Evolutionary conservation across 208 protist species (phyloP).

Genomic region (Wallacemonas collosoma): DNA sequence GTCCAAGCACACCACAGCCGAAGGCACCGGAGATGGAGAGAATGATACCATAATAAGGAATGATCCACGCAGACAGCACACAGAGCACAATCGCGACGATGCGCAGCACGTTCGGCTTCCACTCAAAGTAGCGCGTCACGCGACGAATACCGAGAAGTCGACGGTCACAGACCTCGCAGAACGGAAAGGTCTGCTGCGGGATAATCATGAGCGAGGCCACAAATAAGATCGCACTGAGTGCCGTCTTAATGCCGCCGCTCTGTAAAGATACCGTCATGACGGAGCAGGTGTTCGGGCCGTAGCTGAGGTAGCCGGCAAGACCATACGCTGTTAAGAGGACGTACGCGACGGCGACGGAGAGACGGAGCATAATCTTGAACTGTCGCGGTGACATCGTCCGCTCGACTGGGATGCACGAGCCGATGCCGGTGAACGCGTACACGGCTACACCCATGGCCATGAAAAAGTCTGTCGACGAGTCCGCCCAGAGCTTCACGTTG

Average conservation of each 20-base stretch:
- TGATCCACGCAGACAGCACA: slow-evolving; percentile 40
- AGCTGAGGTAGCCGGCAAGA: slow-evolving; percentile 46
- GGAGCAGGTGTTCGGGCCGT: slow-evolving; percentile 54
- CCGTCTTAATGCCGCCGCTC: slow-evolving; percentile 38
- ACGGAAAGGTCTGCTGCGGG: slow-evolving; percentile 52
- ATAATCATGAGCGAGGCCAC: slow-evolving; percentile 53
- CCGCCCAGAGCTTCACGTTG: slow-evolving; percentile 36
- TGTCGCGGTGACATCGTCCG: slow-evolving; percentile 41
- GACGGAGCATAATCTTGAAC: slow-evolving; percentile 42
- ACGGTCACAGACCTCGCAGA: slow-evolving; percentile 54
- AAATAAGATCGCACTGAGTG: slow-evolving; percentile 55
- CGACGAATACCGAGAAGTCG: slow-evolving; percentile 45
- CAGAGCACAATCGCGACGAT: slow-evolving; percentile 32
- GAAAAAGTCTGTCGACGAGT: slow-evolving; percentile 45
- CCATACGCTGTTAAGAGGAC: slow-evolving; percentile 41
- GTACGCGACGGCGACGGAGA: slow-evolving; percentile 32
- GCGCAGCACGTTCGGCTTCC: slow-evolving; percentile 47
- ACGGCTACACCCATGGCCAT: slow-evolving; percentile 52
- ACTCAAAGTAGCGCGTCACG: slow-evolving; percentile 42
- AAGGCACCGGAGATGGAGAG: slow-evolving; percentile 53
- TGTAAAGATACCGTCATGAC: slow-evolving; percentile 60
- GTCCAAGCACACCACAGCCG: slow-evolving; percentile 49
- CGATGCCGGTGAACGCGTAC: slow-evolving; percentile 64
- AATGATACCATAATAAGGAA: slow-evolving; percentile 61
- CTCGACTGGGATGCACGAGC: slow-evolving; percentile 40